phyloP scores from a whole-genome alignment of 2,329 filamentous ascomycete genomes.

The Coniella vitis region DNA sequence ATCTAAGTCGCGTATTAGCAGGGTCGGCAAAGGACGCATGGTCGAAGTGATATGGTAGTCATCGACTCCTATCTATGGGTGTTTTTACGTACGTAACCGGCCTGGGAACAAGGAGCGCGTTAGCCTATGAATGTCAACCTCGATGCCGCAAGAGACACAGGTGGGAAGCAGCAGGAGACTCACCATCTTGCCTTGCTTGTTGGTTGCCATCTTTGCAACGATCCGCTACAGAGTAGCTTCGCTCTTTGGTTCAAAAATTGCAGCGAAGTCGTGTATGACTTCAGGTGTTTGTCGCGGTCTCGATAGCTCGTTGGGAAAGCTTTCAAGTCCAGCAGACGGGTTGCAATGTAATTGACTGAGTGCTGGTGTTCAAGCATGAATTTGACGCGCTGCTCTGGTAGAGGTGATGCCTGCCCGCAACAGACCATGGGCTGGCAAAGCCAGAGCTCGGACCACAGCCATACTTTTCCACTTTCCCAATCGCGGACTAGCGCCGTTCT shows the following conservation, averaged over 20 bases:
- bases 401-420: conserved; percentile 8
- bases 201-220: conserved; percentile 54
- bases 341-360: background rate
- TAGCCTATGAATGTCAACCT: conserved; percentile 51
- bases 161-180: conserved; percentile 36
- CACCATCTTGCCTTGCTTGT: conserved; percentile 99
- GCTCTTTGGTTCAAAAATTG: conserved; percentile 39
- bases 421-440: background rate
- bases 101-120: conserved; percentile 51
- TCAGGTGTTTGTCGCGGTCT: conserved; percentile 30
- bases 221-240: conserved; percentile 37
- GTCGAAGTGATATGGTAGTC: background rate
- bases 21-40: background rate
- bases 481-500: conserved; percentile 16
- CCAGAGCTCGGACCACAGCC: conserved; percentile 19
- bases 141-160: conserved; percentile 31
- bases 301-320: conserved; percentile 29
- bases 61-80: conserved; percentile 4
- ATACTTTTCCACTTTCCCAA: conserved; percentile 16
- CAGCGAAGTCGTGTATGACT: conserved; percentile 30
- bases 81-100: conserved; percentile 65
- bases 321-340: conserved; percentile 36
- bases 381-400: conserved; percentile 16
- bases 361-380: conserved; percentile 13
- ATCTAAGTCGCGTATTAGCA: conserved; percentile 54